A percentile compares a stretch with the other conserved stretches of the same genome.
Evolutionary conservation across 2,329 filamentous ascomycete species (phyloP).

Genomic region (Colletotrichum incanum): DNA sequence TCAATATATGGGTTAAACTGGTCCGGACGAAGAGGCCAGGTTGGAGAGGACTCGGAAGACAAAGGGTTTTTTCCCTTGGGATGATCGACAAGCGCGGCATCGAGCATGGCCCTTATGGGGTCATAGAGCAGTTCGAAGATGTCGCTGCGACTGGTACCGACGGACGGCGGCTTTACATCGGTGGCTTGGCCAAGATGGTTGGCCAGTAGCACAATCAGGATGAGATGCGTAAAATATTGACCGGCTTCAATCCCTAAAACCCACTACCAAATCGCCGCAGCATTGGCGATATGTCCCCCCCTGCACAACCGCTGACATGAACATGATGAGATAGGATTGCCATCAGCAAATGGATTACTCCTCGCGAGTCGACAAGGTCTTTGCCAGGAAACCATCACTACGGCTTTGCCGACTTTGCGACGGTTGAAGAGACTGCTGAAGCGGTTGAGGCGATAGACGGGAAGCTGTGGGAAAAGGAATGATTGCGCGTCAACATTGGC

Average conservation of each 20-base stretch:
- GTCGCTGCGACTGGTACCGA: conserved; percentile 48
- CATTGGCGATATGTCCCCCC: background rate
- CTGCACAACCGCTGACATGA: conserved; percentile 24
- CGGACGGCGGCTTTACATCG: conserved; percentile 64
- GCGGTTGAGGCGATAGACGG: conserved; percentile 64
- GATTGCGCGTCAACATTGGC: background rate
- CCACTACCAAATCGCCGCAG: background rate
- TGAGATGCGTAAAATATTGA: conserved; percentile 64
- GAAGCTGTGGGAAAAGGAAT: conserved; percentile 46
- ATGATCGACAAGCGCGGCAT: conserved; percentile 21
- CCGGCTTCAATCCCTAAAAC: conserved; percentile 61
- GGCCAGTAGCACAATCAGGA: conserved; percentile 63
- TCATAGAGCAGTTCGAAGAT: conserved; percentile 52
- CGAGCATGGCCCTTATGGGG: conserved; percentile 49
- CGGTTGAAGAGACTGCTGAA: conserved; percentile 66
- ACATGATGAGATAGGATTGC: conserved; percentile 45
- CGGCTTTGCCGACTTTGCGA: conserved; percentile 76
- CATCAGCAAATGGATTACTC: conserved; percentile 70
- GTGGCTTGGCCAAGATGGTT: conserved; percentile 65
- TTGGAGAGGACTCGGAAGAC: conserved; percentile 13
- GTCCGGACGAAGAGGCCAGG: conserved; percentile 47
- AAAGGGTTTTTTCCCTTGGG: background rate
- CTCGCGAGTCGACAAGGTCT: conserved; percentile 68
- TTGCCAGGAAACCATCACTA: conserved; percentile 72
- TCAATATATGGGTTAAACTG: conserved; percentile 64